phyloP scores from a whole-genome alignment of 2,329 filamentous ascomycete species.

The Aureobasidium sp. region DNA sequence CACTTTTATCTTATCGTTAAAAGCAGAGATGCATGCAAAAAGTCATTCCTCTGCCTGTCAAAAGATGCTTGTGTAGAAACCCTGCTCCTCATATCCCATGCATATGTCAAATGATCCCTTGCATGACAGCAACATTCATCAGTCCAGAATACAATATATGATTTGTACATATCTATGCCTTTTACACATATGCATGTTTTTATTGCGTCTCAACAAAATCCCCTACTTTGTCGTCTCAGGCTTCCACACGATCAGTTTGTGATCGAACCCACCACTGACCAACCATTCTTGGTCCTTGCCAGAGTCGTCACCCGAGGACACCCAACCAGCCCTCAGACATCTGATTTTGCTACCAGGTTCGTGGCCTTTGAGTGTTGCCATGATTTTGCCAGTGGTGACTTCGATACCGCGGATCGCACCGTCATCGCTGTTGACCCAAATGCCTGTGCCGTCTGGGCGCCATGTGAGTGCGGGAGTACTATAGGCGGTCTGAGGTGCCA shows the following conservation, averaged over 20 bases:
- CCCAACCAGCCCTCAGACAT: conserved; percentile 61
- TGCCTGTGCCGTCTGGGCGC: conserved; percentile 60
- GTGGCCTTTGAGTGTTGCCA: conserved; percentile 56
- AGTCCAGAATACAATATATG: neutral
- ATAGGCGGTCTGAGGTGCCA: conserved; percentile 70
- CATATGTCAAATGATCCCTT: conserved; percentile 6
- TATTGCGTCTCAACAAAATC: neutral
- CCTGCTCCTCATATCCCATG: neutral
- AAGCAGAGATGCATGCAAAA: no score
- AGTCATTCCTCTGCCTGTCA: neutral
- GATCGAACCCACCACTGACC: conserved; percentile 72
- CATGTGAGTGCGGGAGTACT: conserved; percentile 69
- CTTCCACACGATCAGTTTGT: conserved; percentile 65
- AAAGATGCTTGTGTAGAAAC: neutral
- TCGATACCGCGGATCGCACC: conserved; percentile 68
- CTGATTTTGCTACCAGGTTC: conserved; percentile 64
- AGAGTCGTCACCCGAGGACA: conserved; percentile 29
- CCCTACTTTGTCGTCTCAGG: conserved; percentile 10
- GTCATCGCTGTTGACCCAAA: conserved; percentile 73
- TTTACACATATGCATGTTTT: neutral
- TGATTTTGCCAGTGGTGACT: conserved; percentile 62
- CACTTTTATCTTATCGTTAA: no score
- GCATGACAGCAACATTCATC: neutral
- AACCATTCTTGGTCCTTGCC: conserved; percentile 55
- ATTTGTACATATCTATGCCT: neutral